These are phyloP conservation scores for Emergomyces africanus DNA, from an alignment of 2,329 filamentous ascomycete species.

Conservation along the genomic window DNA sequence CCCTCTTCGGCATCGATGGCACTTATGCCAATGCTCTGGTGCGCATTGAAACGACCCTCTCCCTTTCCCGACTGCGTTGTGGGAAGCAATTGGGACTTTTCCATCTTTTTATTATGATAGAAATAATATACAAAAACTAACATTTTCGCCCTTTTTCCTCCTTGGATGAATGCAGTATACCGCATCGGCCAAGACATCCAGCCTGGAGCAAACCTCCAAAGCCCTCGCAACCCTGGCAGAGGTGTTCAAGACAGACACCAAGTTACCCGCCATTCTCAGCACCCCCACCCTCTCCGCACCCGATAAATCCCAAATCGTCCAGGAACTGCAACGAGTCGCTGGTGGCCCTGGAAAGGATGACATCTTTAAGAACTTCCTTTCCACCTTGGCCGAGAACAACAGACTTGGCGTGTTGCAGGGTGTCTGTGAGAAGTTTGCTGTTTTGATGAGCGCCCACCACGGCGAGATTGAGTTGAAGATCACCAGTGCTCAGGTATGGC, in stretches of 20 bases:
- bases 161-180: slow-evolving; percentile 57
- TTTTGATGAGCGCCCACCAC: slow-evolving; percentile 75
- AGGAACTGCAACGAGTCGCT: slow-evolving; percentile 76
- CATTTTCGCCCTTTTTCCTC: not conserved
- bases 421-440: slow-evolving; percentile 74
- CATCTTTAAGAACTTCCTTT: slow-evolving; percentile 88
- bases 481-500: slow-evolving; percentile 72
- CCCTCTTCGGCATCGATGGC: slow-evolving; percentile 91
- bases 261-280: slow-evolving; percentile 61
- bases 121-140: no score
- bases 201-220: slow-evolving; percentile 74
- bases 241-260: slow-evolving; percentile 68
- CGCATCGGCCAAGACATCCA: slow-evolving; percentile 74
- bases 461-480: slow-evolving; percentile 91
- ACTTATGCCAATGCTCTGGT: slow-evolving; percentile 98
- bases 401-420: slow-evolving; percentile 69
- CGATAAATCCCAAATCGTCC: slow-evolving; percentile 79
- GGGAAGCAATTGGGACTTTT: slow-evolving; percentile 4
- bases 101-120: not conserved
- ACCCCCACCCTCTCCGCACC: slow-evolving; percentile 63
- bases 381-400: slow-evolving; percentile 91
- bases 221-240: slow-evolving; percentile 58
- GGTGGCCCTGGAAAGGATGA: slow-evolving; percentile 56
- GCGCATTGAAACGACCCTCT: slow-evolving; percentile 32
- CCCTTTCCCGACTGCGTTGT: slow-evolving; percentile 2